Percentiles rank a stretch among this genome's conserved stretches.
phyloP scores from a whole-genome alignment of 2,329 filamentous ascomycete genomes.

The Colletotrichum chlorophyti region DNA sequence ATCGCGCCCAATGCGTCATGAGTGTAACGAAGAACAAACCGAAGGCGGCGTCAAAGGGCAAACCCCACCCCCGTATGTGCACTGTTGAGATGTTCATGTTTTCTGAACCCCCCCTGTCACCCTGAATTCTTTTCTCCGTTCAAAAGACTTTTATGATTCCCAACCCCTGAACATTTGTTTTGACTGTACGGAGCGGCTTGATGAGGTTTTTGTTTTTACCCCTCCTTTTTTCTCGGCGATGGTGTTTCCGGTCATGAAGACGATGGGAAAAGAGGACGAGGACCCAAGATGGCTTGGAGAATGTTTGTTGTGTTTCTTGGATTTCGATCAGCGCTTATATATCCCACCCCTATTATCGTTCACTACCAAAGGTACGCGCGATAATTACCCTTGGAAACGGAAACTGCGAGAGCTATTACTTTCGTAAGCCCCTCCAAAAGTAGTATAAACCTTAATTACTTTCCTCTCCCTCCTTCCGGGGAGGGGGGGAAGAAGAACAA shows the following conservation, averaged over 20 bases:
- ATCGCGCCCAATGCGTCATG: slow-evolving; percentile 27
- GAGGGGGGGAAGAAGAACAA: no score
- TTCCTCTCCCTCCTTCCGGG: slow-evolving; percentile 1
- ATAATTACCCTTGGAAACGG: background rate
- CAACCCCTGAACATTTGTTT: slow-evolving; percentile 5
- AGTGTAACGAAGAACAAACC: slow-evolving; percentile 27
- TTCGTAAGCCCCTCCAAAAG: slow-evolving; percentile 4
- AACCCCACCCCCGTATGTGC: slow-evolving; percentile 22
- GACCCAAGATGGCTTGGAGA: slow-evolving; percentile 18
- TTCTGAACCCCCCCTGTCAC: no score
- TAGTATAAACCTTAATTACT: slow-evolving; percentile 27
- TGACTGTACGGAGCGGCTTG: slow-evolving; percentile 23
- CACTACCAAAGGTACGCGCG: slow-evolving; percentile 1
- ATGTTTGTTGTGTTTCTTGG: no score
- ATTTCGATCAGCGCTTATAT: slow-evolving; percentile 23
- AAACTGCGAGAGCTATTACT: background rate
- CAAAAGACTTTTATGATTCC: slow-evolving; percentile 25
- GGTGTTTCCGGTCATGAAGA: background rate
- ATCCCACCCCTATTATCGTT: background rate
- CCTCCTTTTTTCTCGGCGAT: background rate
- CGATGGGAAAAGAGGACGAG: slow-evolving; percentile 1
- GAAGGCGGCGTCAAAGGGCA: slow-evolving; percentile 1
- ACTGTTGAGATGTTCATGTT: slow-evolving; percentile 29
- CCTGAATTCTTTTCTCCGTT: slow-evolving; percentile 2
- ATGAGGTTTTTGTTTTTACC: slow-evolving; percentile 11